A percentile compares a stretch with the other conserved stretches of the same genome.
These are phyloP conservation scores for Crithidia mellificae DNA, from an alignment of 208 protist genomes.

Conservation along the genomic window DNA sequence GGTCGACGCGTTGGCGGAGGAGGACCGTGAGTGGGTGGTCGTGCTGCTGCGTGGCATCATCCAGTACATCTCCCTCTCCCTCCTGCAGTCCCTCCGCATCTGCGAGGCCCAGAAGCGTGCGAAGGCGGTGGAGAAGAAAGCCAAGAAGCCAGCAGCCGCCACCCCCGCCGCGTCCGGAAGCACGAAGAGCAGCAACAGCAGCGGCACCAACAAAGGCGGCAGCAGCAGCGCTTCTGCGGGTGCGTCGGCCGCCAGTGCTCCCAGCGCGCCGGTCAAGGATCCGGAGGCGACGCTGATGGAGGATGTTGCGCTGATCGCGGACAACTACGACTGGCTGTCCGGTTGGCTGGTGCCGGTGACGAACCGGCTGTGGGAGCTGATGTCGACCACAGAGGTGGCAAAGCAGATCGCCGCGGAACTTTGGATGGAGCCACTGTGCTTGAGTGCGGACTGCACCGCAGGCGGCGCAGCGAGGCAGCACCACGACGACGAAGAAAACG, in stretches of 20 bases:
- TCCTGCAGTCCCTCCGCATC: conserved; percentile 30
- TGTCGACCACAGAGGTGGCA: conserved; percentile 31
- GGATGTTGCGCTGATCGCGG: conserved; percentile 18
- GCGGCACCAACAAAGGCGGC: no score
- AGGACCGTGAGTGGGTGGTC: conserved; percentile 47
- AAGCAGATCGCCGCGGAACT: conserved; percentile 33
- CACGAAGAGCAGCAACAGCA: not conserved
- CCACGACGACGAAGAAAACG: conserved; percentile 12
- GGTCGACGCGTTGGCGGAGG: conserved; percentile 23
- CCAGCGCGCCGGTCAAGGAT: no score
- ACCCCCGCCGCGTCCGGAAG: not conserved
- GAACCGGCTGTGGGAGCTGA: conserved; percentile 18
- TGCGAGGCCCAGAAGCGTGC: conserved; percentile 2
- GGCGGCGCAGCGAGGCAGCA: not conserved
- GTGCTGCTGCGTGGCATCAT: conserved; percentile 46
- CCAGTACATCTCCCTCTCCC: conserved; percentile 42
- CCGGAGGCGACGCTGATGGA: conserved; percentile 22
- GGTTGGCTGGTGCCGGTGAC: conserved; percentile 26
- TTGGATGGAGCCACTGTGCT: conserved; percentile 25
- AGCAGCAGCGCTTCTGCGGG: no score
- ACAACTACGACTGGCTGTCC: conserved; percentile 32
- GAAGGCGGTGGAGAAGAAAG: conserved; percentile 5
- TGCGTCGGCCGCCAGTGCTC: no score
- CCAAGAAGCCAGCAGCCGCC: not conserved
- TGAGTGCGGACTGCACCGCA: not conserved